Evolutionary conservation across 495 filamentous ascomycete genomes (phyloP), one percentile per base, ranked within the genome.

Genomic region (Podospora pseudopauciseta): DNA sequence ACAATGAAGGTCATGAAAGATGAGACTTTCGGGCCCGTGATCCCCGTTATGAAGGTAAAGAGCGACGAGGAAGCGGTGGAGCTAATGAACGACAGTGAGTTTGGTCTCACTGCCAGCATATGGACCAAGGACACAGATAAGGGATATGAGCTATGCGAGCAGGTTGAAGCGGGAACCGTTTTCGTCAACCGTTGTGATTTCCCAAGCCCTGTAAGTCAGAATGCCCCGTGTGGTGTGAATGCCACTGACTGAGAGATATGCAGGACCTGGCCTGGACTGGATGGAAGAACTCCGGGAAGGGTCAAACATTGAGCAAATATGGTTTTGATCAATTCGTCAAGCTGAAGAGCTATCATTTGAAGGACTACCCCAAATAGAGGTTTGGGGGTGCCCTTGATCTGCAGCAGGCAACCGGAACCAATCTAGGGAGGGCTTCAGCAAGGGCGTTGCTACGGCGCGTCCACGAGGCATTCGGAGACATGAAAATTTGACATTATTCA

Each of bases 241-340:
- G 6, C 44, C 27, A 63, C 71, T 65, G 26, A 73, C 69, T 23
- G 23, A 59, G 54, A 53, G 54, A 69, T 55, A 68, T 63, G 53
- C 63, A 96, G 90, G 95, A 99, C 78, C 90, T 99, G 61, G 95
- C 95, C 15, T 99, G 95, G 95, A 93, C 92, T 2, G 95, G 95
- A 5, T 97, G 94, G 94, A 99, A 99, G 82, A 90, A 94, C 72
- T 97, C 92, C 27, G 95, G 95, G 57, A 90, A 92, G 75, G 95
- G 95, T 30, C 89, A 90, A 64, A 97, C 94, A 0, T 78, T 99
- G 76, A 95, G 93, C 76, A 91, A 82, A 71, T 94, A 92, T 66
- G 96, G 92, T 5, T 99, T 93, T 73, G 95, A 97, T 68, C 93
- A 95, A 73, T 98, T 98, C 73, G 88, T 93, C 66, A 96, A 94